Evolutionary conservation across 108 stramenopile species (phyloP).

Genomic region (Nannochloropsis oceanica): DNA sequence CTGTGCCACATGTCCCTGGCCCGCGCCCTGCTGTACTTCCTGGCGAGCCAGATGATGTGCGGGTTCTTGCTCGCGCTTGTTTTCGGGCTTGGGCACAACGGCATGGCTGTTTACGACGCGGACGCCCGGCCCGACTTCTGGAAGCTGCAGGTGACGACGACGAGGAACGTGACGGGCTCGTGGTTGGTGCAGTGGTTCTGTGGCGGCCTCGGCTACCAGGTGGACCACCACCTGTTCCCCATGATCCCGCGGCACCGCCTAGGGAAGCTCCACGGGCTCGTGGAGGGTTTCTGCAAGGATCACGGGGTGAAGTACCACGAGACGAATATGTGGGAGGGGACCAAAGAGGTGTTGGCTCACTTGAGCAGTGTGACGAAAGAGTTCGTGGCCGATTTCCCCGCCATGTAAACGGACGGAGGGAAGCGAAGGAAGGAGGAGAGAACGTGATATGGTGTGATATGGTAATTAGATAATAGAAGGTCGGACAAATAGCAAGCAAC

Average conservation of each 20-base stretch:
- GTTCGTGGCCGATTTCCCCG: slow-evolving; percentile 38
- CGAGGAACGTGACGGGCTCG: slow-evolving; percentile 75
- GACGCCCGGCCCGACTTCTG: slow-evolving; percentile 89
- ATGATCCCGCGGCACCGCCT: slow-evolving; percentile 86
- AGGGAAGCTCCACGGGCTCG: slow-evolving; percentile 63
- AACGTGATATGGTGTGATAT: not conserved
- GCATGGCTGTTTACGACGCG: slow-evolving; percentile 92
- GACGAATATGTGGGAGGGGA: slow-evolving; percentile 26
- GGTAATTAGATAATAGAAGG: no score
- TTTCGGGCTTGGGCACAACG: slow-evolving; percentile 98
- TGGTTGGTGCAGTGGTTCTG: slow-evolving; percentile 96
- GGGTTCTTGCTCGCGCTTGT: slow-evolving; percentile 88
- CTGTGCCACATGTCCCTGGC: slow-evolving; percentile 38
- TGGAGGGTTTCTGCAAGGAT: slow-evolving; percentile 87
- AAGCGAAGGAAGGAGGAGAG: not conserved
- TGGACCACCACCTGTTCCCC: slow-evolving; percentile 99
- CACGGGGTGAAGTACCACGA: slow-evolving; percentile 74
- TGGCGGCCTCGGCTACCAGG: slow-evolving; percentile 94
- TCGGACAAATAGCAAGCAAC: no score
- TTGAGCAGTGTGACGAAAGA: slow-evolving; percentile 20
- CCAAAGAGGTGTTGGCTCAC: slow-evolving; percentile 29
- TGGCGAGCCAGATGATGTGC: slow-evolving; percentile 60
- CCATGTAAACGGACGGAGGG: slow-evolving; percentile 24
- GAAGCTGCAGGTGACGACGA: slow-evolving; percentile 96
- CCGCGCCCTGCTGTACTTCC: slow-evolving; percentile 23